Percentiles rank a stretch among this genome's conserved stretches.
phyloP scores from a whole-genome alignment of 2,329 filamentous ascomycete species.

The Cytospora leucostoma region DNA sequence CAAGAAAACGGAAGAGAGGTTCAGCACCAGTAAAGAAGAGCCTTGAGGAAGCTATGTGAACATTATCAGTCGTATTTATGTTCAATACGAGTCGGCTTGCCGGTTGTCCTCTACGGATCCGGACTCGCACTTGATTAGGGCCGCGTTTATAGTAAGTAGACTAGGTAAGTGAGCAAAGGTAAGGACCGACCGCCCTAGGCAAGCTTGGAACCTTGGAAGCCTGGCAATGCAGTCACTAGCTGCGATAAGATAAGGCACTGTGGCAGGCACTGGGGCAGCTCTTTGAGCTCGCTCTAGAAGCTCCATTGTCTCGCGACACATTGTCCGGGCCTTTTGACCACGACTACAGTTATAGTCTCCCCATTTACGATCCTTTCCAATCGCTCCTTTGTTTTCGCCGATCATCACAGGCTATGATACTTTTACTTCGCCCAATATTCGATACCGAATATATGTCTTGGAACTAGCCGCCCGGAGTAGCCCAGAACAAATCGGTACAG shows the following conservation, averaged over 20 bases:
- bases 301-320: slow-evolving; percentile 3
- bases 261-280: neutral
- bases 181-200: neutral
- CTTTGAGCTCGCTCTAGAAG: neutral
- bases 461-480: slow-evolving; percentile 9
- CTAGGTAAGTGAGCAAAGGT: neutral
- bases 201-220: neutral
- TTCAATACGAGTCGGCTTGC: too few relatives aligned
- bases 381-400: neutral
- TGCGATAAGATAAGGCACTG: neutral
- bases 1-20: neutral
- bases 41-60: neutral
- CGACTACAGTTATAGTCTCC: neutral
- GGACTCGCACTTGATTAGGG: neutral
- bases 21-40: neutral
- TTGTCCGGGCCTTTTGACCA: neutral
- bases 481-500: slow-evolving; percentile 2
- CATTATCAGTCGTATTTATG: neutral
- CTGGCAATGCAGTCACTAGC: neutral
- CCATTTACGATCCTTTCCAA: neutral
- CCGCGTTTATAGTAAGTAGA: neutral
- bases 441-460: slow-evolving; percentile 8
- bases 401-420: slow-evolving; percentile 13
- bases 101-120: neutral
- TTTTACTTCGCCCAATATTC: slow-evolving; percentile 1